Conservation (phyloP, 31 red algal genomes). For the Asparagopsis taxiformis region DNA sequence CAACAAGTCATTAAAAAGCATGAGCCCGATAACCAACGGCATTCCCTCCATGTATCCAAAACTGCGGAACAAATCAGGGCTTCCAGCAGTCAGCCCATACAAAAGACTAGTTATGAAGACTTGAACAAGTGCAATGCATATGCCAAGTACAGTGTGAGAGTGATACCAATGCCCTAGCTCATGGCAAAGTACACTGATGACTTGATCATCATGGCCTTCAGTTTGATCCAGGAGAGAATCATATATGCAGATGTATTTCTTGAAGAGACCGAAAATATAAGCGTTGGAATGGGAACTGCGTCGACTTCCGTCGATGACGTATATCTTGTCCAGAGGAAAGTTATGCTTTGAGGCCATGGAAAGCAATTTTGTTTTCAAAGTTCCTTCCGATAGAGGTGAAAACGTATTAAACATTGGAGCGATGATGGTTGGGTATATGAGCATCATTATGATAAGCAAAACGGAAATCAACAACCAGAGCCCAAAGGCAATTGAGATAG, state of each 20-base stretch:
- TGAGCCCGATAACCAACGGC: conserved; percentile 69
- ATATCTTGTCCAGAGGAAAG: conserved; percentile 90
- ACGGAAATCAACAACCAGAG: conserved; percentile 34
- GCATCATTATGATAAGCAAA: conserved; percentile 46
- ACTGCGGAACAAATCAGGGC: conserved; percentile 68
- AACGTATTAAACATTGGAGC: conserved; percentile 92
- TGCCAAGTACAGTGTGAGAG: conserved; percentile 47
- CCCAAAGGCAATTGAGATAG: conserved; percentile 24
- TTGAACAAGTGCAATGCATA: conserved; percentile 61
- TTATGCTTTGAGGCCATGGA: conserved; percentile 39
- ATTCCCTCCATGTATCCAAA: conserved; percentile 77
- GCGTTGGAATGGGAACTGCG: conserved; percentile 86
- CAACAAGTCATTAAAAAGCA: conserved; percentile 78
- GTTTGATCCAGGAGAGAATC: conserved; percentile 84
- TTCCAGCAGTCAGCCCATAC: conserved; percentile 64
- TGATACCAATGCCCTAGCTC: conserved; percentile 87
- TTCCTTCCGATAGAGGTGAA: conserved; percentile 64
- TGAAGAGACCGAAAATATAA: conserved; percentile 81
- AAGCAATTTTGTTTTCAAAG: conserved; percentile 43
- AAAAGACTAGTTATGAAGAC: conserved; percentile 52
- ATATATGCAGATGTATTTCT: conserved; percentile 87
- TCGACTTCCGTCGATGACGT: conserved; percentile 88
- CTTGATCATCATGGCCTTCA: conserved; percentile 65
- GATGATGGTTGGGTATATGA: conserved; percentile 79
- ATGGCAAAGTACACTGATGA: conserved; percentile 80